Base-by-base conservation (phyloP, 345 rosid species). In the Rhodomyrtus tomentosa region DNA sequence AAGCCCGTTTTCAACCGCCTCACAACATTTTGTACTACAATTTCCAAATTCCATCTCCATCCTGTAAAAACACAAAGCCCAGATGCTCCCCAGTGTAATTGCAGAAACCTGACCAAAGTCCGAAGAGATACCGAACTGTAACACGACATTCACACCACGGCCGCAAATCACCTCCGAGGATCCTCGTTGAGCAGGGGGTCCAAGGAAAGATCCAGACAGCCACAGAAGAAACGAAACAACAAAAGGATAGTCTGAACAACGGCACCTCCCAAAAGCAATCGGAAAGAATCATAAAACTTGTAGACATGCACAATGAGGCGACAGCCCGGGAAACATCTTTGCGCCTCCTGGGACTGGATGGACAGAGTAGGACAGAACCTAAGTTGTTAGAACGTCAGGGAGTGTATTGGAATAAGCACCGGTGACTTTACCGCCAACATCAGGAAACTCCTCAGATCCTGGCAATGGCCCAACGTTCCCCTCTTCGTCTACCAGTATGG, bases 331-430 rank as follows among this genome's bases (percentile, higher is more conserved):
- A 68, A 68, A 68, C 42, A 32, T 62, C 42, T 16, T 32, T 62
- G 74, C 3, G 0, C 42, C 74, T 62, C 22, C 74, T 16, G 42
- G 42, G 74, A 9, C 74, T 62, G 22, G 3, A 2, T 32, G 5
- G 42, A 29, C 42, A 16, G 74, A 32, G 42, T 32, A 1, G 24
- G 74, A 62, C 5, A 7, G 74, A 62, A 38, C 74, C 90, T 87
- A 96, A 1, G 99, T 97, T 8, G 99, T 97, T 56, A 97, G 88
- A 50, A 89, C 81, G 86, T 95, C 98, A 3, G 98, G 98, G 53
- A 95, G 84, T 24, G 89, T 76, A 48, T 90, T 0, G 25, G 96
- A 90, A 73, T 90, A 91, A 84, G 89, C 89, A 62, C 99, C 99
- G 7, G 95, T 36, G 10, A 95, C 93, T 81, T 90, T 92, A 83